Conservation (phyloP, 177 flowering plant genomes). For the Tripterygium wilfordii region DNA sequence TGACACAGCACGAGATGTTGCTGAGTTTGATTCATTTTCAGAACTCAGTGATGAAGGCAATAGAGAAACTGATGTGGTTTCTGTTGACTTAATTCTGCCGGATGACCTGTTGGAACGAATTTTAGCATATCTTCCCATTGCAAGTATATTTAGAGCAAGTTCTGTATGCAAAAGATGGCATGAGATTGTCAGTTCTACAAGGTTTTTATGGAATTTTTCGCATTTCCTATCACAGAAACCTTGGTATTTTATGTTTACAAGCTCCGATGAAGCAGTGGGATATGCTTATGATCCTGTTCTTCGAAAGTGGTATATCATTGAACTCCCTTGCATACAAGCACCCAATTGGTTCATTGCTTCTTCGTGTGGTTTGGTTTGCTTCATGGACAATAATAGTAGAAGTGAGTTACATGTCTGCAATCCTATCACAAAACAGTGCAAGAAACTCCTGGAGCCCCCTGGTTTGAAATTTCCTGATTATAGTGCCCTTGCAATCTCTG, state of each 20-base stretch:
- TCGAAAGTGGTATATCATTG: slow-evolving; percentile 74
- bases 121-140: slow-evolving; percentile 60
- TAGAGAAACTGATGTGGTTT: slow-evolving; percentile 26
- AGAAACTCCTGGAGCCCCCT: slow-evolving; percentile 54
- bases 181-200: slow-evolving; percentile 60
- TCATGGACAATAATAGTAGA: slow-evolving; percentile 72
- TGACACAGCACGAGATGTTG: slow-evolving; percentile 16
- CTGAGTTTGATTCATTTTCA: slow-evolving; percentile 33
- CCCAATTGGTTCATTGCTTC: slow-evolving; percentile 71
- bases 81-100: slow-evolving; percentile 63
- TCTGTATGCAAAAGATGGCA: slow-evolving; percentile 91
- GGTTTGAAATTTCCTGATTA: slow-evolving; percentile 70
- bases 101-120: slow-evolving; percentile 88
- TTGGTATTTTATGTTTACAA: slow-evolving; percentile 84
- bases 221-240: slow-evolving; percentile 50
- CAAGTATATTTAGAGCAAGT: slow-evolving; percentile 75
- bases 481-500: slow-evolving; percentile 71
- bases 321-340: slow-evolving; percentile 65
- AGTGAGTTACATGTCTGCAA: slow-evolving; percentile 69
- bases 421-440: slow-evolving; percentile 58
- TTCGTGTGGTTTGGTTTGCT: slow-evolving; percentile 78
- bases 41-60: slow-evolving; percentile 42
- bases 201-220: slow-evolving; percentile 63
- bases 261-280: slow-evolving; percentile 67
- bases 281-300: slow-evolving; percentile 85